Conservation (phyloP, 1,284 basidiomycete genomes). For the Papiliotrema laurentii region DNA sequence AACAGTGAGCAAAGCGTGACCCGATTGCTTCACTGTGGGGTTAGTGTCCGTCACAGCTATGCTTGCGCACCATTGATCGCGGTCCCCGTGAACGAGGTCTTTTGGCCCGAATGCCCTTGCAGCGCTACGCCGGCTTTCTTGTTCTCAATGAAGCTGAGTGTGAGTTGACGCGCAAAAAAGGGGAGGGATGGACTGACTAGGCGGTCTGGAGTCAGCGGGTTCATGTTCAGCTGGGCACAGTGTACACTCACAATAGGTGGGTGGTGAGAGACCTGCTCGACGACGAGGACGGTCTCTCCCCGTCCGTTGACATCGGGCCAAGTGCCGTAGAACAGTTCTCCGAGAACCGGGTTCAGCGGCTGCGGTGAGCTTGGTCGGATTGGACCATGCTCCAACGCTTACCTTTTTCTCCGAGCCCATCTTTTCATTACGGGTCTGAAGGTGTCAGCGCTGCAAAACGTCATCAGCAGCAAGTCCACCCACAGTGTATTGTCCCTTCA, state of each 20-base stretch:
- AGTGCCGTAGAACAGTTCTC: conserved; percentile 88
- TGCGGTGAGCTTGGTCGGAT: conserved; percentile 17
- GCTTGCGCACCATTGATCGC: conserved; percentile 66
- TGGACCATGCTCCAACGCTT: conserved; percentile 47
- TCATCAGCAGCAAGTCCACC: conserved; percentile 14
- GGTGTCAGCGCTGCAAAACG: not conserved
- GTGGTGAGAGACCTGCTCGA: conserved; percentile 98
- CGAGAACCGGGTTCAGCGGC: conserved; percentile 92
- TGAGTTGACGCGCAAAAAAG: not conserved
- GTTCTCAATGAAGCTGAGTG: conserved; percentile 67
- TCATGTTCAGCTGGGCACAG: conserved; percentile 46
- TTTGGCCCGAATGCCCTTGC: conserved; percentile 90
- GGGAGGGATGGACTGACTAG: not conserved
- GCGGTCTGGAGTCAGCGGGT: conserved; percentile 31
- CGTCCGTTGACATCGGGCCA: conserved; percentile 81
- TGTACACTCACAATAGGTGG: conserved; percentile 62
- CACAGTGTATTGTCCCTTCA: conserved; percentile 88
- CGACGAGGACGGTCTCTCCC: conserved; percentile 76
- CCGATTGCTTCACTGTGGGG: conserved; percentile 93
- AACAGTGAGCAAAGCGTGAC: conserved; percentile 81
- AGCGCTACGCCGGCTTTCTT: conserved; percentile 70
- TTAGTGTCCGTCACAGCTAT: not conserved
- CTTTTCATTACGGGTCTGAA: conserved; percentile 76
- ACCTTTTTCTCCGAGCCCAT: conserved; percentile 94
- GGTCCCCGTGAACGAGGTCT: conserved; percentile 66